Base-by-base conservation (phyloP, 164 flowering plant genomes). In the Vitis rotundifolia region DNA sequence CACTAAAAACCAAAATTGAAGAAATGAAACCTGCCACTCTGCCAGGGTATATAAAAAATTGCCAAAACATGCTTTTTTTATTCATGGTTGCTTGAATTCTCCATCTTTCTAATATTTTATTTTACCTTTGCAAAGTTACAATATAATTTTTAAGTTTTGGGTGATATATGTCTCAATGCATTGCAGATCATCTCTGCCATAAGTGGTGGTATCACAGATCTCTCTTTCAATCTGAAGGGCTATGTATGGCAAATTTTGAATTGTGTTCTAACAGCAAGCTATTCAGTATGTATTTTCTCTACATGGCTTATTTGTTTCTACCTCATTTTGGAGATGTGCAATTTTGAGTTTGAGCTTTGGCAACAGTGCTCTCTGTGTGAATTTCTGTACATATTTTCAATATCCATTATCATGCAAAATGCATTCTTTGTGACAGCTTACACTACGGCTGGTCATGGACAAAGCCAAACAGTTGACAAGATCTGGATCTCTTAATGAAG, bases 401-500 rank as follows among this genome's bases (percentile, higher is more conserved):
- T 37, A 47, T 26, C 3, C n/a, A 50, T 18, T 63, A 15, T 16
- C 15, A 28, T 60, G 29, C 18, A 9, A 37, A 37, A 18, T 60
- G 60, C 79, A 19, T 60, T 48, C 50, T 80, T 71, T 79, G 49
- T 77, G 67, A 70, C 85, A 91, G 94, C 87, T 89, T 44, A 89
- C 88, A 1, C 71, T 91, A 63, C 83, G 91, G 9, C 80, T 73
- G 59, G 82, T 86, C 71, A 91, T 91, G 97, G 97, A 91, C 72
- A 86, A 72, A 76, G 97, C 94, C 19, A 89, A 87, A 66, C 86
- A 79, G 50, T 59, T 76, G 53, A 86, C 97, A 62, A 81, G 67
- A 72, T 86, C 91, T 75, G 97, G 94, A 62, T 79, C 88, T 64
- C 89, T 89, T 14, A 89, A 89, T 85, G 97, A 91, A 85, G 73